phyloP scores from a whole-genome alignment of 345 rosid species.

The Populus alba region DNA sequence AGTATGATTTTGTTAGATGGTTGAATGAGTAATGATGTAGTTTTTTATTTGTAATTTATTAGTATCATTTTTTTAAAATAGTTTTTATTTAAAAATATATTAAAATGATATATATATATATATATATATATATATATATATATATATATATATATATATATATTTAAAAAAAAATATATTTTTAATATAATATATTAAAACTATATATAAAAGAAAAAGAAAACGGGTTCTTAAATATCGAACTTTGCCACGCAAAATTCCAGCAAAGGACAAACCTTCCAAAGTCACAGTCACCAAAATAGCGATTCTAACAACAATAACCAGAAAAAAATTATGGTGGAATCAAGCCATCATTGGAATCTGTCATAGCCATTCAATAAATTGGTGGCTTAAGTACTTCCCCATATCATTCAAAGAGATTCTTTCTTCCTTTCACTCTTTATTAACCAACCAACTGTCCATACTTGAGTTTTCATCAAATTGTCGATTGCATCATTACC shows the following conservation, averaged over 20 bases:
- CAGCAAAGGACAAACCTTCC: slow-evolving; percentile 9
- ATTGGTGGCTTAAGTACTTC: slow-evolving; percentile 49
- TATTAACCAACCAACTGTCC: background rate
- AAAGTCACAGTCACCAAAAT: background rate
- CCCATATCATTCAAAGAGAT: slow-evolving; percentile 7
- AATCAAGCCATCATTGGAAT: slow-evolving; percentile 16
- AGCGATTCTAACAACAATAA: background rate
- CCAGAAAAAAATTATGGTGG: background rate
- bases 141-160: too few relatives aligned
- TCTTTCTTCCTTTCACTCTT: slow-evolving; percentile 18
- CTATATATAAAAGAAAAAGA: too few relatives aligned
- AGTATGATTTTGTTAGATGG: too few relatives aligned
- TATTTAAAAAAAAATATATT: too few relatives aligned
- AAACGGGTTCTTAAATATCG: background rate
- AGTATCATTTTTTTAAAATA: too few relatives aligned
- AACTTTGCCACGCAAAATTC: background rate
- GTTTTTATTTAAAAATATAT: too few relatives aligned
- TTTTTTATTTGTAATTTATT: too few relatives aligned
- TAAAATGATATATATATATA: too few relatives aligned
- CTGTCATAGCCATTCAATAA: slow-evolving; percentile 49
- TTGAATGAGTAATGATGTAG: too few relatives aligned
- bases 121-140: too few relatives aligned
- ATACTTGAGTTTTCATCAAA: background rate
- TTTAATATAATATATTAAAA: too few relatives aligned
- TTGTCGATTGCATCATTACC: background rate